Evolutionary conservation across 1,284 basidiomycete species (phyloP).

Genomic region (Heterobasidion parviporum): DNA sequence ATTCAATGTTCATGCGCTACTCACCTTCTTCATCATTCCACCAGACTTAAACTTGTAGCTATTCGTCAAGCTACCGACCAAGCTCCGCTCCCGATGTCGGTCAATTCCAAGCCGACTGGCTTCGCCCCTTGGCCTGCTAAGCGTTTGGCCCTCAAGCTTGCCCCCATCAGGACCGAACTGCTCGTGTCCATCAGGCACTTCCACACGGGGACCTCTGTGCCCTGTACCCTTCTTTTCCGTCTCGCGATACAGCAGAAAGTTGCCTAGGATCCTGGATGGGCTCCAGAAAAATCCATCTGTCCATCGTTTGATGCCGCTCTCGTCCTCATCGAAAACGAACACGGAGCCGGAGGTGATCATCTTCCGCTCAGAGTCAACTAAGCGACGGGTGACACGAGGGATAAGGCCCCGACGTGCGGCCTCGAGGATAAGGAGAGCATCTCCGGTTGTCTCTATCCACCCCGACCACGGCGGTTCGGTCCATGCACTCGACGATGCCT

Average conservation of each 20-base stretch:
- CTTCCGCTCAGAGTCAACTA: conserved; percentile 87
- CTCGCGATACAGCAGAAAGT: conserved; percentile 92
- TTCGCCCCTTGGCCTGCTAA: conserved; percentile 60
- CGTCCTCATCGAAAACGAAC: conserved; percentile 96
- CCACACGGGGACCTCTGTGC: conserved; percentile 42
- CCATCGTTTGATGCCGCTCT: conserved; percentile 98
- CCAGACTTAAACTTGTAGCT: conserved; percentile 86
- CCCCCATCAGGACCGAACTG: conserved; percentile 23
- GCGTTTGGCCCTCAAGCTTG: conserved; percentile 33
- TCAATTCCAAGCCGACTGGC: conserved; percentile 40
- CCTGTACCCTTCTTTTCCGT: conserved; percentile 74
- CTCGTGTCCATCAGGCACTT: conserved; percentile 9
- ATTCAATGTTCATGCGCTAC: conserved; percentile 12
- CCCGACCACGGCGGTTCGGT: conserved; percentile 84
- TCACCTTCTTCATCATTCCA: conserved; percentile 92
- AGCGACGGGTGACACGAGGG: conserved; percentile 87
- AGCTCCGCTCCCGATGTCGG: conserved; percentile 66
- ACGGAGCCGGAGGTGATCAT: conserved; percentile 93
- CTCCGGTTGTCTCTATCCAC: conserved; percentile 92
- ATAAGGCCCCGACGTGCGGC: conserved; percentile 86
- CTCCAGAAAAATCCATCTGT: conserved; percentile 96
- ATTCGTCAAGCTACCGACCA: conserved; percentile 86
- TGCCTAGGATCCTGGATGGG: conserved; percentile 81
- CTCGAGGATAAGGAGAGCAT: conserved; percentile 93
- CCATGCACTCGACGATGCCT: conserved; percentile 40